Percentiles rank a stretch among this genome's conserved stretches.
Conservation (phyloP, 768 basidiomycete genomes). For the Epithele typhae region DNA sequence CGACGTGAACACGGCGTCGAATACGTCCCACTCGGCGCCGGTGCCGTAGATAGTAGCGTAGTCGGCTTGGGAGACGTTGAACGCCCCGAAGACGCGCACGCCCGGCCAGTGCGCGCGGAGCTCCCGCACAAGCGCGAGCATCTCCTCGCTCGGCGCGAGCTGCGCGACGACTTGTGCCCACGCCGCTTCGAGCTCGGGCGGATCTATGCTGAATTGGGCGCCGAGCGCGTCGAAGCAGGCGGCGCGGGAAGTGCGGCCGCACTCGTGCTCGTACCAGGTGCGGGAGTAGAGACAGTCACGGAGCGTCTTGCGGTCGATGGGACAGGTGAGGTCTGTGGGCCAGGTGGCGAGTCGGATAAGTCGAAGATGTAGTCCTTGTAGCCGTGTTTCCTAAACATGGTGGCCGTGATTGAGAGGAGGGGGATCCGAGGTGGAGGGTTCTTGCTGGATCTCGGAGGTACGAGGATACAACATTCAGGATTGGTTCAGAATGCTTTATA, state of each 20-base stretch:
- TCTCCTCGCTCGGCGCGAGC: constrained; percentile 37
- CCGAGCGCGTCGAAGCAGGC: constrained; percentile 41
- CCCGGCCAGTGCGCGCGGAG: constrained; percentile 35
- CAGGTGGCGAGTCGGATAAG: constrained; percentile 50
- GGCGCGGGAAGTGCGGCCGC: constrained; percentile 40
- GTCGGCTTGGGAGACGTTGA: constrained; percentile 49
- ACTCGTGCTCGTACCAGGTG: constrained; percentile 53
- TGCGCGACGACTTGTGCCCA: constrained; percentile 45
- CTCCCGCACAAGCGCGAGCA: constrained; percentile 33
- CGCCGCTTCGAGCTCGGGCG: constrained; percentile 37
- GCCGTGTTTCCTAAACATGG: background rate
- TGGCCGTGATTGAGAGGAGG: background rate
- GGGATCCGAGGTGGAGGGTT: background rate
- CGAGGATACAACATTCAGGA: too few species aligned
- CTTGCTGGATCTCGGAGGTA: too few species aligned
- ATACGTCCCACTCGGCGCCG: constrained; percentile 44
- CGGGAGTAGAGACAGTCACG: constrained; percentile 38
- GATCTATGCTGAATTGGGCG: constrained; percentile 32
- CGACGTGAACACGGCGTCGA: constrained; percentile 47
- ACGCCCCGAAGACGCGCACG: constrained; percentile 44
- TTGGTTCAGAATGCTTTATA: too few species aligned
- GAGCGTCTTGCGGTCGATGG: constrained; percentile 36
- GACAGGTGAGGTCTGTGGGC: constrained; percentile 39
- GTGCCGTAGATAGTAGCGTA: constrained; percentile 37
- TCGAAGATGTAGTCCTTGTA: constrained; percentile 37